Conservation (phyloP, 768 basidiomycete genomes). For the Macrolepiota fuliginosa region DNA sequence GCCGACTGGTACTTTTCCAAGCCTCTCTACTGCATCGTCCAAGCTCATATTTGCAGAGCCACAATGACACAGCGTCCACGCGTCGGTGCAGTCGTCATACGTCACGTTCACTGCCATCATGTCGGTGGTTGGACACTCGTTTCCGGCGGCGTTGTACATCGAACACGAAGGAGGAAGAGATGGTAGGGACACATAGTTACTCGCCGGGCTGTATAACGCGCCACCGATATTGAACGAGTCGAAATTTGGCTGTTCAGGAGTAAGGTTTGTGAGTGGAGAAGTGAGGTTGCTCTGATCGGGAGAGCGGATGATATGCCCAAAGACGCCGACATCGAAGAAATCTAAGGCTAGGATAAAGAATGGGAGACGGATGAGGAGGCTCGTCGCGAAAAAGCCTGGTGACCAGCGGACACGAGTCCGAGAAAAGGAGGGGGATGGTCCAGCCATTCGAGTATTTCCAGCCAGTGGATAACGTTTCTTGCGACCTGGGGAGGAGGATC, state of each 20-base stretch:
- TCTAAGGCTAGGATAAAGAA: neutral
- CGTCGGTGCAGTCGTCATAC: slow-evolving; percentile 25
- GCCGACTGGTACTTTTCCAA: slow-evolving; percentile 29
- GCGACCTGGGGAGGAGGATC: neutral
- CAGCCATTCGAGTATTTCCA: neutral
- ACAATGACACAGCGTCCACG: slow-evolving; percentile 27
- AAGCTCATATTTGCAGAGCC: slow-evolving; percentile 24
- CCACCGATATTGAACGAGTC: slow-evolving; percentile 14
- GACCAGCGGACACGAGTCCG: neutral
- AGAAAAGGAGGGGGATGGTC: neutral
- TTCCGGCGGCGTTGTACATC: slow-evolving; percentile 7
- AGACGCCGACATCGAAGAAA: neutral
- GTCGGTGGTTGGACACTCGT: slow-evolving; percentile 18
- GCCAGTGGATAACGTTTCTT: neutral
- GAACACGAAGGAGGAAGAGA: slow-evolving; percentile 19
- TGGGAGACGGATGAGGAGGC: neutral
- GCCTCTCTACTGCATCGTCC: slow-evolving; percentile 22
- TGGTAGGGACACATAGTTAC: slow-evolving; percentile 10
- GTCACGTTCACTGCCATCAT: slow-evolving; percentile 24
- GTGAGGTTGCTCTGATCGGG: neutral
- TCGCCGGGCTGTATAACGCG: slow-evolving; percentile 15
- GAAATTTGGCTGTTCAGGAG: slow-evolving; percentile 20
- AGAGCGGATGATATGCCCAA: neutral
- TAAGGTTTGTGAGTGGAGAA: slow-evolving; percentile 6
- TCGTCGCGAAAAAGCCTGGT: neutral